Conservation (phyloP, 192 early-diverging fungal genomes). For the Tieghemiomyces parasiticus region DNA sequence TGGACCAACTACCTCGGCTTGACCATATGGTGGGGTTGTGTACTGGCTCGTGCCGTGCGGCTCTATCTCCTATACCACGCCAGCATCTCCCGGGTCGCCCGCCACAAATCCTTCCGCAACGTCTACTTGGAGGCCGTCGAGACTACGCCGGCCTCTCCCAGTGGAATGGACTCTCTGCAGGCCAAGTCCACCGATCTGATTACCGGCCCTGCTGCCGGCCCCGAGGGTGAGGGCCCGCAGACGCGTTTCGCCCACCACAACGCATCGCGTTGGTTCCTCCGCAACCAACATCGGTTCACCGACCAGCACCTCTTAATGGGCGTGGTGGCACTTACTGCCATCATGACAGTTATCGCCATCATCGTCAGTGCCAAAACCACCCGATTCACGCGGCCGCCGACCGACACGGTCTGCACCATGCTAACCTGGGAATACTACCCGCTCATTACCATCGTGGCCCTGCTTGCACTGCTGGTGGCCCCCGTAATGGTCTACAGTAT, state of each 20-base stretch:
- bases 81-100: slow-evolving; percentile 25
- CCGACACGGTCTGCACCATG: slow-evolving; percentile 15
- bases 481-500: slow-evolving; percentile 28
- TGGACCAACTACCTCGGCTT: slow-evolving; percentile 31
- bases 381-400: background rate
- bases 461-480: slow-evolving; percentile 25
- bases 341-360: background rate
- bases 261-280: background rate
- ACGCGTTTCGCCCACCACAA: no score
- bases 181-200: background rate
- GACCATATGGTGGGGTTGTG: slow-evolving; percentile 31
- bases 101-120: background rate
- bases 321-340: background rate
- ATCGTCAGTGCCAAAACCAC: background rate
- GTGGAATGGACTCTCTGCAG: background rate
- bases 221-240: no score
- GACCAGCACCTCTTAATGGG: background rate
- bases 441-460: slow-evolving; percentile 22
- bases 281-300: background rate
- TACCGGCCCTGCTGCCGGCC: background rate
- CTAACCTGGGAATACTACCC: slow-evolving; percentile 34
- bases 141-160: background rate
- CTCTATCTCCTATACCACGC: slow-evolving; percentile 29
- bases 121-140: background rate
- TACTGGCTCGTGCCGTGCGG: slow-evolving; percentile 27